Evolutionary conservation across 2,329 filamentous ascomycete species (phyloP), one percentile per base, ranked within the genome.

Genomic region (Tolypocladium capitatum): DNA sequence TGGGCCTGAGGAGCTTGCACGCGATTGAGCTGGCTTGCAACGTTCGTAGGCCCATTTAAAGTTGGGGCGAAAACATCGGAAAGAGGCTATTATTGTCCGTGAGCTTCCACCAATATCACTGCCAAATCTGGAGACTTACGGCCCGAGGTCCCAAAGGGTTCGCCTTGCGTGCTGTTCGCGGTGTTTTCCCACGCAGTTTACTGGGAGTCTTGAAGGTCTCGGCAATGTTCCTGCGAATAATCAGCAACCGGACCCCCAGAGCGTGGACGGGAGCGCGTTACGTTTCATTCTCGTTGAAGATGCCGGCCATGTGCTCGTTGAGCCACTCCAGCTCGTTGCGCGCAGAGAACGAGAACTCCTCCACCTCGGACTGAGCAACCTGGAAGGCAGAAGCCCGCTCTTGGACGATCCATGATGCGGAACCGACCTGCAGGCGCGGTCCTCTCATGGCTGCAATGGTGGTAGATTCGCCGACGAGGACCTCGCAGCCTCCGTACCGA

Each of bases 241-340:
- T 58, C 40, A 58, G 55, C 41, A 44, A 43, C 28, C 28, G 28
- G 2, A 18, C 5, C 11, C 18, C 14, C 13, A 16, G 20, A 38
- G 16, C 32, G 11, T 21, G 43, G 35, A 36, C 36, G 46, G 11
- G 27, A 52, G 46, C 62, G 60, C 27, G 14, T 40, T 78, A 96
- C 92, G 89, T 79, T 67, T 90, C 81, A 60, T 89, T 85, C 57
- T 84, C 81, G 58, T 82, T 84, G 63, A 97, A 94, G 60, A 98
- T 87, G 53, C 94, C 88, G 45, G 81, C 80, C 91, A 98, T 96
- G 65, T 98, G 92, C 69, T 97, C 92, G 61, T 98, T 97, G 58
- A 98, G 73, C 92, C 92, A 98, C 63, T 97, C 90, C 60, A 97
- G 72, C 65, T 98, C 92, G 67, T 97, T 94, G 49, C 86, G 81